Evolutionary conservation across 129 eudicot species (phyloP).

Genomic region (Ambrosia trifida): DNA sequence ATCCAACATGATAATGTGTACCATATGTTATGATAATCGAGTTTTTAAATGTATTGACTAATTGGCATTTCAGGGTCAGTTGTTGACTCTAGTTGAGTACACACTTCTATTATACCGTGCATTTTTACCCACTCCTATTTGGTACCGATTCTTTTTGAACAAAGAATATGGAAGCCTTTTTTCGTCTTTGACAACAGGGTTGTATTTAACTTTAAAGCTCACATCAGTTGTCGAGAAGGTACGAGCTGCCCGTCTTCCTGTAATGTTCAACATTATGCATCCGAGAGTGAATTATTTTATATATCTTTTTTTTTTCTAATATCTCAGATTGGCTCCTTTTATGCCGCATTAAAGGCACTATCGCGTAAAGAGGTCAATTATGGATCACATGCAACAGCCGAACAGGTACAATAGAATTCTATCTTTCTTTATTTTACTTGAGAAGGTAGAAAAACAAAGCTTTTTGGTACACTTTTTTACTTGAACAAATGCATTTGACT

Average conservation of each 20-base stretch:
- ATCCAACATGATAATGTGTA: conserved; percentile 3
- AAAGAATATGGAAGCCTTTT: conserved; percentile 74
- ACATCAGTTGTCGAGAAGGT: conserved; percentile 72
- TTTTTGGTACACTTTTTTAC: neutral
- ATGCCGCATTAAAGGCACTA: conserved; percentile 55
- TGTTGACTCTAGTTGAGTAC: conserved; percentile 70
- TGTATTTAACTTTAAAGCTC: conserved; percentile 64
- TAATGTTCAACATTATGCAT: neutral
- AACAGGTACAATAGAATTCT: conserved; percentile 46
- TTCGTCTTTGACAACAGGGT: conserved; percentile 63
- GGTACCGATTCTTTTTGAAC: conserved; percentile 74
- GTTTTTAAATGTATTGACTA: neutral
- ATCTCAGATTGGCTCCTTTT: conserved; percentile 52
- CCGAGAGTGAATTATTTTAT: neutral
- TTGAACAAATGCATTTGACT: neutral
- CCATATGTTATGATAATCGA: neutral
- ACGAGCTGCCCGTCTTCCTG: neutral
- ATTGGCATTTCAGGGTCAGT: conserved; percentile 49
- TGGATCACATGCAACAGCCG: conserved; percentile 63
- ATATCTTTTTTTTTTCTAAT: neutral
- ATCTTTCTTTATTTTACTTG: neutral
- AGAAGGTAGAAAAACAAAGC: neutral
- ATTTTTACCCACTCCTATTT: conserved; percentile 68
- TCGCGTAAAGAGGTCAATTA: conserved; percentile 65
- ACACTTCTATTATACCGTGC: conserved; percentile 57